These are phyloP conservation scores for Ceratocystis colombiana DNA, from an alignment of 2,329 filamentous ascomycete species.

Conservation along the genomic window DNA sequence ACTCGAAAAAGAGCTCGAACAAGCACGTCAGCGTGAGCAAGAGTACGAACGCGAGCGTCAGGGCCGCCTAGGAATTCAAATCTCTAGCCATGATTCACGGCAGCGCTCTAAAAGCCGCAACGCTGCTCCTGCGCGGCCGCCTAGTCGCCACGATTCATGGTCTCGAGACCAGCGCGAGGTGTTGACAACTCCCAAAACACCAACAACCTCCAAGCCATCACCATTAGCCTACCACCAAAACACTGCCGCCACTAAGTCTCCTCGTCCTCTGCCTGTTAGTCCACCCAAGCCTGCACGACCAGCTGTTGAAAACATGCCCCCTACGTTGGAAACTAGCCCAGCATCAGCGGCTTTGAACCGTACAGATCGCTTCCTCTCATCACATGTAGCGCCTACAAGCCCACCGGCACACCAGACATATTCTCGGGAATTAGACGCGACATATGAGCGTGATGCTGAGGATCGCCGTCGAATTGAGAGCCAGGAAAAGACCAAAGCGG, in stretches of 20 bases:
- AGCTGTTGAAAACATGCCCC: conserved; percentile 25
- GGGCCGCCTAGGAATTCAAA: conserved; percentile 36
- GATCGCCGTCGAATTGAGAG: conserved; percentile 51
- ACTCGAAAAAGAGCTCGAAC: conserved; percentile 61
- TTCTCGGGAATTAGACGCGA: conserved; percentile 45
- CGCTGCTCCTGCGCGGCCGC: conserved; percentile 32
- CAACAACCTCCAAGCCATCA: conserved; percentile 16
- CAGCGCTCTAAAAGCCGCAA: conserved; percentile 37
- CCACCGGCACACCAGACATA: conserved; percentile 41
- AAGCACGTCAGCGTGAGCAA: conserved; percentile 52
- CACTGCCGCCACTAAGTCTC: conserved; percentile 30
- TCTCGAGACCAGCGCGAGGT: conserved; percentile 54
- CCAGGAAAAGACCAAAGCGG: conserved; percentile 52
- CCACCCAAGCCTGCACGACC: conserved; percentile 17
- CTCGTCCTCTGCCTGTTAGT: conserved; percentile 39
- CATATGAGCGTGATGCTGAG: conserved; percentile 53
- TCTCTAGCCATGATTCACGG: conserved; percentile 26
- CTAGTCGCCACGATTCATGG: conserved; percentile 55
- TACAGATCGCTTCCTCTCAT: conserved; percentile 48
- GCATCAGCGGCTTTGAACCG: conserved; percentile 30
- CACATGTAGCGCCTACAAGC: conserved; percentile 34
- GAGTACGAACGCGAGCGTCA: conserved; percentile 51
- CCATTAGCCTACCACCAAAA: conserved; percentile 40
- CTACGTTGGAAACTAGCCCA: conserved; percentile 30
- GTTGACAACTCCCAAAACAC: conserved; percentile 36